Evolutionary conservation across 345 rosid species (phyloP), one percentile per base, ranked within the genome.

Genomic region (Lepidium sativum): DNA sequence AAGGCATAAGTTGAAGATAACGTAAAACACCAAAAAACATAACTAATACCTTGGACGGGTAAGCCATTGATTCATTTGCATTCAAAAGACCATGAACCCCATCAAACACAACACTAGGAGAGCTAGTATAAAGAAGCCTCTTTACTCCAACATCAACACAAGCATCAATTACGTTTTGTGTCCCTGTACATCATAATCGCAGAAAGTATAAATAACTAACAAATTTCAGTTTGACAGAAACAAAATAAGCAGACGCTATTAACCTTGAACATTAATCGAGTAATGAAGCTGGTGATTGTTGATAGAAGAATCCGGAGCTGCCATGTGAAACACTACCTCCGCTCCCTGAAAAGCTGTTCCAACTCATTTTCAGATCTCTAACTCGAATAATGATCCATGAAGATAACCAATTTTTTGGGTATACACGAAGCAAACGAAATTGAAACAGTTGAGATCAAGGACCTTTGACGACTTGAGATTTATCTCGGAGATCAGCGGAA

Each of bases 301-400:
- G 64, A 88, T 79, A 6, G 95, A 86, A 15, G 99, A 90, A 83
- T 88, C 79, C 2, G 97, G 99, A 54, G 99, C 97, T 40, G 99
- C 99, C 96, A 85, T 88, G 78, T 94, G 99, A 79, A 84, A 90
- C 13, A 94, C 92, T 10, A 83, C 97, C 65, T 90, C 87, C 9
- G 77, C 95, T 54, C 97, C 97, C 77, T 83, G 77, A 60, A 71
- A 78, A 41, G 83, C 97, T 91, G 79, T 49, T 74, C 5, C 20
- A 76, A 25, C 6, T 16, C 6, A 51, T 12, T 13, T 18, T 64
- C 69, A 64, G 56, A 70, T 38, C 63, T 25, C 33, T 17, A 38
- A 32, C 2, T 34, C 40, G 17, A 64, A 39, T 6, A 37, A 0
- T 8, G 3, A 56, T 38, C 33, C 29, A 54, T 18, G 43, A 27